Evolutionary conservation across 2,329 filamentous ascomycete genomes (phyloP).

Genomic region (Claviceps pazoutovae): DNA sequence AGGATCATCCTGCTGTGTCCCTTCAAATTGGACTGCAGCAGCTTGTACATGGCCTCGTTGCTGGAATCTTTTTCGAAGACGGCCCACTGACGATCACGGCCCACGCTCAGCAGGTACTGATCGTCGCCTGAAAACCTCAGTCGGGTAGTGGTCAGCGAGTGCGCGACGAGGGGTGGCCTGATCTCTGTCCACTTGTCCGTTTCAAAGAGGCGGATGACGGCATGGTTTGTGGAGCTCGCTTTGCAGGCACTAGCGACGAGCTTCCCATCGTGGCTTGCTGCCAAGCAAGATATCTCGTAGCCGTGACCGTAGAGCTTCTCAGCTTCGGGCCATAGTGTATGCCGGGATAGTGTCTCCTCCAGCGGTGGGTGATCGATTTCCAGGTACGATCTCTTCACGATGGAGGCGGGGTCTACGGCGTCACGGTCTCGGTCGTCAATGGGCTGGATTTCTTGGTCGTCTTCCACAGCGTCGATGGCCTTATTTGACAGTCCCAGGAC

Average conservation of each 20-base stretch:
- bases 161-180: slow-evolving; percentile 66
- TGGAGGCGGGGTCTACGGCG: slow-evolving; percentile 39
- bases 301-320: slow-evolving; percentile 98
- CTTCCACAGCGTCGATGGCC: slow-evolving; percentile 51
- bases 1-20: slow-evolving; percentile 89
- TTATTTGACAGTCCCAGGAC: slow-evolving; percentile 95
- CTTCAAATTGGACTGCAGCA: slow-evolving; percentile 58
- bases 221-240: slow-evolving; percentile 84
- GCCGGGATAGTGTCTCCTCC: slow-evolving; percentile 77
- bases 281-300: slow-evolving; percentile 85
- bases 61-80: slow-evolving; percentile 48
- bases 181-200: slow-evolving; percentile 79
- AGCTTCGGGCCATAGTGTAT: slow-evolving; percentile 88
- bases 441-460: slow-evolving; percentile 30
- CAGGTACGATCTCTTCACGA: slow-evolving; percentile 46
- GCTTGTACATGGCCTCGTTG: slow-evolving; percentile 33
- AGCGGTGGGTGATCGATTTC: slow-evolving; percentile 62
- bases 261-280: slow-evolving; percentile 57
- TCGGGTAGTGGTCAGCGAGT: slow-evolving; percentile 73
- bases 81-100: slow-evolving; percentile 82
- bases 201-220: slow-evolving; percentile 84
- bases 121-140: slow-evolving; percentile 70
- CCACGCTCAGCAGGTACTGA: slow-evolving; percentile 67
- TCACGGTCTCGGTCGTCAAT: slow-evolving; percentile 37
- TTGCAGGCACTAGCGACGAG: slow-evolving; percentile 86